Evolutionary conservation across 148 eudicot genomes (phyloP), one percentile per base, ranked within the genome.

Genomic region (Dysphania ambrosioides): DNA sequence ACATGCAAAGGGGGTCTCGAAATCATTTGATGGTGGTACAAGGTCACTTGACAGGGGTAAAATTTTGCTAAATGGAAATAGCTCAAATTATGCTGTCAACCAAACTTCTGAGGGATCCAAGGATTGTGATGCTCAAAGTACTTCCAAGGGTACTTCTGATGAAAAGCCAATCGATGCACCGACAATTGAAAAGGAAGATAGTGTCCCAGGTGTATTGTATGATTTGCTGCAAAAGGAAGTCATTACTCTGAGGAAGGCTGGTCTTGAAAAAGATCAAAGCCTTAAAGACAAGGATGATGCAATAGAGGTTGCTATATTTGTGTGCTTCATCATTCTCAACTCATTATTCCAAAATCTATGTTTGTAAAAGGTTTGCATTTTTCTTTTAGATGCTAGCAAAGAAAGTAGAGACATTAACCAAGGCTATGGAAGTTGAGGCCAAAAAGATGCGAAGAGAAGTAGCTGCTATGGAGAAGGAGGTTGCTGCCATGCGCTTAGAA

Each of bases 391-490:
- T 94, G 96, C 75, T 92, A 63, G 93, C 97, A 64, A 92, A 84
- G 90, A 94, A 92, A 79, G 98, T 94, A 51, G 98, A 94, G 63
- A 94, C 98, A n/a, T 83, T 94, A 78, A 92, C 98, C 2, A 94
- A 90, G 78, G 98, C 97, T 19, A 90, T 94, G 98, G 98, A 94
- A 82, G 95, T 94, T 78, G 98, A 94, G 85, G 98, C 97, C 68
- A 94, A 94, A 83, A 94, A 92, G 87, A 92, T 94, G 98, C 87
- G 98, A 81, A 94, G 98, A 77, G 97, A 92, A 78, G 98, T 94
- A 63, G 92, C 97, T 82, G 96, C 96, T n/a, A 90, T 94, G 97
- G 98, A 94, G 86, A 94, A 94, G 82, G 98, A 94, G 86, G 98
- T 94, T 73, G 82, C 96, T 84, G 93, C 98, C 16, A 94, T 94